Evolutionary conservation across 768 basidiomycete genomes (phyloP), one percentile per base, ranked within the genome.

Genomic region (Paxillus ammoniavirescens): DNA sequence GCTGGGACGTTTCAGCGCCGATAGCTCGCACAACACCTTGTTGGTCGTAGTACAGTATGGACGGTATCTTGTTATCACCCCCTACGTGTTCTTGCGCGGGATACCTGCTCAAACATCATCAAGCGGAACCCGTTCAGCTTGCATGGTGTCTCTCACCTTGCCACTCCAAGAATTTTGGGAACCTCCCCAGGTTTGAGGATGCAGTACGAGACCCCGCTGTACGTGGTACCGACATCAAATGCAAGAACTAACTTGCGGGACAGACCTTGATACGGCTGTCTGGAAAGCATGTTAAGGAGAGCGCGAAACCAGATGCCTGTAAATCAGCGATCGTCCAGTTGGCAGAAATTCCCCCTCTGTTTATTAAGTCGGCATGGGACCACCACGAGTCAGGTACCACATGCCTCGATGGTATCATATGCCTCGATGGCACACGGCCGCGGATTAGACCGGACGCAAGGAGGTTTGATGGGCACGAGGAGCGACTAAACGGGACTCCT

Each of bases 51-150:
- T 76, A 77, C 14, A 82, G 53, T 31, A 80, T 65, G 0, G 78
- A 76, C 0, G 77, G 80, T 40, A 82, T 77, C 53, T 80, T 82
- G 21, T 70, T 74, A 47, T 79, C 74, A 5, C 76, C 74, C 4
- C 74, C 75, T 15, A 72, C 66, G 4, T 72, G 65, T n/a, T 77
- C 74, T 53, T 78, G 77, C 0, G 72, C 74, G 5, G 78, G 81
- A 53, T 74, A 80, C 51, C 80, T 80, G 35, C 10, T 42, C 21
- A 30, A 47, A 45, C 6, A 8, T 31, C 12, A 46, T 47, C 10
- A 21, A 38, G 31, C 6, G 26, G 7, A 14, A 13, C 9, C 18
- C 2, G 10, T 44, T 8, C 15, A 17, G 44, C 9, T 15, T 17
- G 14, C 8, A 42, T 35, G 42, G 8, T 13, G 8, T 13, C 6